These are phyloP conservation scores for Trametes polyzona DNA, from an alignment of 1,284 basidiomycete genomes.

Conservation along the genomic window DNA sequence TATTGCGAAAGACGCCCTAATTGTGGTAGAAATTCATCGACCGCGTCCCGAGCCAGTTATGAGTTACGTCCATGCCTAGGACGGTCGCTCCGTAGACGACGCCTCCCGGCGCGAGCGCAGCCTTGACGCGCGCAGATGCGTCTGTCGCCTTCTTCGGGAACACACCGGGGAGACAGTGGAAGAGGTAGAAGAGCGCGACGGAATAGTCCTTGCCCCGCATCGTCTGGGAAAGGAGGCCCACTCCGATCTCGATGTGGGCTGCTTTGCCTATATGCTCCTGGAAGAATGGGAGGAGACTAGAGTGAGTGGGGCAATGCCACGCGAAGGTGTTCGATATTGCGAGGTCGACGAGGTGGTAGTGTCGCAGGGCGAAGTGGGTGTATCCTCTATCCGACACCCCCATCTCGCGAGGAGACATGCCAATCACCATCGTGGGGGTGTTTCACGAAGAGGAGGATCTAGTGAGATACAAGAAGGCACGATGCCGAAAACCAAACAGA, in stretches of 20 bases:
- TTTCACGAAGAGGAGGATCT: too few relatives aligned
- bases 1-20: slow-evolving; percentile 28
- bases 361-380: slow-evolving; percentile 14
- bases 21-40: slow-evolving; percentile 26
- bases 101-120: slow-evolving; percentile 24
- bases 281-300: slow-evolving; percentile 30
- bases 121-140: slow-evolving; percentile 17
- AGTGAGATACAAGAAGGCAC: too few relatives aligned
- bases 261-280: slow-evolving; percentile 18
- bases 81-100: slow-evolving; percentile 32
- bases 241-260: slow-evolving; percentile 33
- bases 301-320: slow-evolving; percentile 29
- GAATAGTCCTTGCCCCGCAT: slow-evolving; percentile 25
- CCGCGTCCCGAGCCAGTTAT: slow-evolving; percentile 28
- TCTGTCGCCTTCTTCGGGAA: slow-evolving; percentile 25
- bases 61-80: slow-evolving; percentile 21
- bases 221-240: slow-evolving; percentile 26
- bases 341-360: slow-evolving; percentile 32
- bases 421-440: too few relatives aligned
- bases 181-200: slow-evolving; percentile 30
- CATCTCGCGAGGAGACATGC: too few relatives aligned
- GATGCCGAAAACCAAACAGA: too few relatives aligned
- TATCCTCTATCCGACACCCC: too few relatives aligned
- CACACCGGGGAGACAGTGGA: slow-evolving; percentile 31
- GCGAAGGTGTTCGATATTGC: slow-evolving; percentile 24